Conservation (phyloP, 148 eudicot species). For the Pouteria glomerata region DNA sequence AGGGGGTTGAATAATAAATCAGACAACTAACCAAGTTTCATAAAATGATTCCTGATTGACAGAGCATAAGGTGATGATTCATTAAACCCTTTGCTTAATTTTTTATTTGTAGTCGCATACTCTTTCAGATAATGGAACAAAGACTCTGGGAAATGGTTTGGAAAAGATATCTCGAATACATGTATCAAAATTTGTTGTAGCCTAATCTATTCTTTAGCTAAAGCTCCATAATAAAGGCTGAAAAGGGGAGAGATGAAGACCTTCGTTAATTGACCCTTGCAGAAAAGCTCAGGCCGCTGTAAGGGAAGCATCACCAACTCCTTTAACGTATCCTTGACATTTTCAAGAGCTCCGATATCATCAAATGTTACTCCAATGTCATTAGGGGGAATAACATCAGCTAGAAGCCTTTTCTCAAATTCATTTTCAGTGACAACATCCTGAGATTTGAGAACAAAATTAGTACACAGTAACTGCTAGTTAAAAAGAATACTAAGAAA, state of each 20-base stretch:
- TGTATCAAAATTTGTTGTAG: background rate
- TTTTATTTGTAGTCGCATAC: background rate
- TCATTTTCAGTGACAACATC: conserved; percentile 96
- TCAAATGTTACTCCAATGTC: conserved; percentile 98
- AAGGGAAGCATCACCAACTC: conserved; percentile 98
- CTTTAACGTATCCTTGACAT: conserved; percentile 91
- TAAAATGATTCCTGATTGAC: background rate
- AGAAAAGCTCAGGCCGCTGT: conserved; percentile 92
- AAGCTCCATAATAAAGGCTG: conserved; percentile 3
- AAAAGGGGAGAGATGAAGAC: conserved; percentile 29
- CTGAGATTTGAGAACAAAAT: conserved; percentile 32
- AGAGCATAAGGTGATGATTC: background rate
- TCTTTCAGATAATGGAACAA: background rate
- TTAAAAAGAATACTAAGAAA: background rate
- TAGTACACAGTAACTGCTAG: background rate
- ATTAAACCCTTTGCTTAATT: background rate
- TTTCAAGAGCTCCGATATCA: conserved; percentile 98
- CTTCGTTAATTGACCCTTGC: conserved; percentile 97
- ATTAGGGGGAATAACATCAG: conserved; percentile 89
- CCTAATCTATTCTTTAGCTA: conserved; percentile 2
- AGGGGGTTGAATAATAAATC: background rate
- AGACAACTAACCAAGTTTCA: background rate
- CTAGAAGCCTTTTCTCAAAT: conserved; percentile 83
- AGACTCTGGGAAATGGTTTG: background rate
- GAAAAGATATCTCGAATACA: background rate